Evolutionary conservation across 2,329 filamentous ascomycete genomes (phyloP).

Genomic region (Xylariaceae sp.): DNA sequence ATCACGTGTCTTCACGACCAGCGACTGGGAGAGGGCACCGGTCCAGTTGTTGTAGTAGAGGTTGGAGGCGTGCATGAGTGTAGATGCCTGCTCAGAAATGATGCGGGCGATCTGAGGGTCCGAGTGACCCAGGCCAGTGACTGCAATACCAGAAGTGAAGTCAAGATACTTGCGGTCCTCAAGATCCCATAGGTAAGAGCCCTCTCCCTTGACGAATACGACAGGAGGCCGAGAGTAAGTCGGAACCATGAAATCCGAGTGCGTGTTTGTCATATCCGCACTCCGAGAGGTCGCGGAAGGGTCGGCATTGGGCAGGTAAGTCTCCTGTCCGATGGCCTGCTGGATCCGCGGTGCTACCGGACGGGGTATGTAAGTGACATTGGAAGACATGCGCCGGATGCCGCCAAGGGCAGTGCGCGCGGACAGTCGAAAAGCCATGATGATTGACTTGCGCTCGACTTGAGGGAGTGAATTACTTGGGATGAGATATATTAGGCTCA

Average conservation of each 20-base stretch:
- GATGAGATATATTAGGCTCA: background rate
- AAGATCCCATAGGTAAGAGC: constrained; percentile 83
- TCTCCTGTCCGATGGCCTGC: constrained; percentile 26
- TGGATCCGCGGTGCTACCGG: constrained; percentile 19
- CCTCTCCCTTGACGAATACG: constrained; percentile 83
- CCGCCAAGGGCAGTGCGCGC: constrained; percentile 20
- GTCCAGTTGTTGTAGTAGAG: constrained; percentile 98
- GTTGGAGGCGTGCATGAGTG: constrained; percentile 87
- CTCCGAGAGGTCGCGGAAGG: constrained; percentile 42
- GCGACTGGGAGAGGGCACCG: constrained; percentile 75
- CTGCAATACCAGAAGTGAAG: constrained; percentile 92
- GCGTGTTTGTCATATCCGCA: constrained; percentile 65
- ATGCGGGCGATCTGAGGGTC: constrained; percentile 72
- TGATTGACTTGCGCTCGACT: constrained; percentile 6
- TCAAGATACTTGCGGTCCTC: constrained; percentile 88
- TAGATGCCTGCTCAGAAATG: constrained; percentile 69
- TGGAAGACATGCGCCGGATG: constrained; percentile 25
- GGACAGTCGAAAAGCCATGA: constrained; percentile 30
- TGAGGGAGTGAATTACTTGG: background rate
- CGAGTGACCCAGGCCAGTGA: constrained; percentile 87
- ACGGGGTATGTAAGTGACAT: constrained; percentile 11
- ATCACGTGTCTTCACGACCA: constrained; percentile 74
- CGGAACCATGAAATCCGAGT: constrained; percentile 85
- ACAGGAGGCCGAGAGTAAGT: constrained; percentile 89
- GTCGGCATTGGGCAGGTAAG: constrained; percentile 31